These are phyloP conservation scores for Ochetophila trinervis DNA, from an alignment of 306 rosid genomes.

Conservation along the genomic window DNA sequence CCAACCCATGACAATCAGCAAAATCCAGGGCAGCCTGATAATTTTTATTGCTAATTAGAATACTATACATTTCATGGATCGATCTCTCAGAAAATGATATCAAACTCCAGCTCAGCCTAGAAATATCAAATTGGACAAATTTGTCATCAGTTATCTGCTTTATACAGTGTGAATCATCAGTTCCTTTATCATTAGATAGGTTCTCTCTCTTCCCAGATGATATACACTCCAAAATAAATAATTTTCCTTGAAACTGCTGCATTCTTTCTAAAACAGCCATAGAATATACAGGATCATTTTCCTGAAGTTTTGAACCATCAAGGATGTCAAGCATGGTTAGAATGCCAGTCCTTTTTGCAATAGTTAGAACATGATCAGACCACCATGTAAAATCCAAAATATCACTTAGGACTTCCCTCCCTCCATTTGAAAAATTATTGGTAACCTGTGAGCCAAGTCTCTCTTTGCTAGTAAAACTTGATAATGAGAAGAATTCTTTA, in stretches of 20 bases:
- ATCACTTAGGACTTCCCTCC: conserved; percentile 25
- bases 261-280: conserved; percentile 74
- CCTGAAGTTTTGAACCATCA: conserved; percentile 61
- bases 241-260: conserved; percentile 43
- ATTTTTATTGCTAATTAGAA: conserved; percentile 54
- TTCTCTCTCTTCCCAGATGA: conserved; percentile 39
- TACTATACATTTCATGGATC: conserved; percentile 67
- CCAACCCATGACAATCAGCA: conserved; percentile 72
- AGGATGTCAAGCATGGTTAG: conserved; percentile 67
- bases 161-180: conserved; percentile 36
- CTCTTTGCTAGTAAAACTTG: conserved; percentile 43
- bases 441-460: conserved; percentile 34
- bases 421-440: conserved; percentile 34
- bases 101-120: conserved; percentile 71
- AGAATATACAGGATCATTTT: conserved; percentile 50
- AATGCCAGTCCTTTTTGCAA: conserved; percentile 54
- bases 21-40: conserved; percentile 74
- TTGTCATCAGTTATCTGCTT: conserved; percentile 58
- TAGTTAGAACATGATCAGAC: conserved; percentile 70
- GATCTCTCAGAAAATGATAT: conserved; percentile 75
- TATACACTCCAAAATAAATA: conserved; percentile 63
- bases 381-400: conserved; percentile 91
- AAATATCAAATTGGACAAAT: conserved; percentile 49
- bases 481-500: conserved; percentile 52
- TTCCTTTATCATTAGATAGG: conserved; percentile 33